Percentiles rank a stretch among this genome's conserved stretches.
phyloP scores from a whole-genome alignment of 441 rosid species.

The Populus hybrid region DNA sequence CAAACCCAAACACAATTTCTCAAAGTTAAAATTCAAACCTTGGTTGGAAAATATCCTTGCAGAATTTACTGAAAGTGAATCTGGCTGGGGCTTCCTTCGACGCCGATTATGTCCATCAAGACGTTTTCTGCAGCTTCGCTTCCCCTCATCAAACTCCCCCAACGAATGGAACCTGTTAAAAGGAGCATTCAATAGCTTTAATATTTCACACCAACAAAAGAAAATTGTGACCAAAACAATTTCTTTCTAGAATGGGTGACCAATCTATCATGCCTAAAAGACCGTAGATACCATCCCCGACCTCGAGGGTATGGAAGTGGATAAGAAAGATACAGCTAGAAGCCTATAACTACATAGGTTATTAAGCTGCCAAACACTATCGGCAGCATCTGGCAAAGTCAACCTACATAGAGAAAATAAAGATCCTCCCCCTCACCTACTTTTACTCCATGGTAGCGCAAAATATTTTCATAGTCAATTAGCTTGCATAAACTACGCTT shows the following conservation, averaged over 20 bases:
- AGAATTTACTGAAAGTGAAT: slow-evolving; percentile 37
- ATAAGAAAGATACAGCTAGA: background rate
- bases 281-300: background rate
- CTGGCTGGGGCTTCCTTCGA: slow-evolving; percentile 65
- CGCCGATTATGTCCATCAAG: slow-evolving; percentile 81
- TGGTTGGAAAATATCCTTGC: slow-evolving; percentile 43
- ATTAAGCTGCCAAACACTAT: background rate
- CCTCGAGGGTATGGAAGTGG: background rate
- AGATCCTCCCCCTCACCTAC: background rate
- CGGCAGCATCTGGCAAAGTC: background rate
- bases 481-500: background rate
- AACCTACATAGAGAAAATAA: background rate
- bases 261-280: background rate
- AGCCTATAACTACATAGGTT: background rate
- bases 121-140: slow-evolving; percentile 78
- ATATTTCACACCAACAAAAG: background rate
- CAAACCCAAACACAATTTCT: background rate
- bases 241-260: background rate
- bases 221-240: background rate
- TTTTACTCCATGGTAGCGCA: background rate
- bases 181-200: slow-evolving; percentile 6
- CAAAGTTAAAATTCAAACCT: slow-evolving; percentile 32
- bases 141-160: slow-evolving; percentile 71
- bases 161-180: slow-evolving; percentile 64
- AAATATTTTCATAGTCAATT: background rate